A percentile compares a stretch with the other conserved stretches of the same genome.
Conservation (phyloP, 768 basidiomycete genomes). For the Cytidiella melzeri region DNA sequence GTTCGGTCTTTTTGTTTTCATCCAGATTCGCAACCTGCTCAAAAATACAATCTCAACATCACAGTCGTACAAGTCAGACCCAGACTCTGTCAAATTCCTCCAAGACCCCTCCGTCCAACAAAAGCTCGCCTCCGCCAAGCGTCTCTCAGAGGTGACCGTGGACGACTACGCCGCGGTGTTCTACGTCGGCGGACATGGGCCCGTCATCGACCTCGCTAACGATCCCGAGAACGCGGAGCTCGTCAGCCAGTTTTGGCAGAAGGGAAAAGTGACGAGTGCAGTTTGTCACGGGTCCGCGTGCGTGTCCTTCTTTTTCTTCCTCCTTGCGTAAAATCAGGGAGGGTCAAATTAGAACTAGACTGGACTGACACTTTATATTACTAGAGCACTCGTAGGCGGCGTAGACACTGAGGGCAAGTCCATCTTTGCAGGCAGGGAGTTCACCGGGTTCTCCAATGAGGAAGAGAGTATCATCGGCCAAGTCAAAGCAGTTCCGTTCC, state of each 20-base stretch:
- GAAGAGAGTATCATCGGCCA: conserved; percentile 51
- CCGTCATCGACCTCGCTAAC: conserved; percentile 61
- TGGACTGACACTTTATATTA: not conserved
- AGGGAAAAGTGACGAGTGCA: conserved; percentile 60
- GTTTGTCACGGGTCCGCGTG: conserved; percentile 81
- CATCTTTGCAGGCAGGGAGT: conserved; percentile 52
- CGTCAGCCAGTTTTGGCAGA: conserved; percentile 60
- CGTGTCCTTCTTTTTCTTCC: conserved; percentile 19
- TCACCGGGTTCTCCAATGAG: conserved; percentile 65
- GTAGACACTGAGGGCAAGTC: conserved; percentile 52
- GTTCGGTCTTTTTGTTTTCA: conserved; percentile 23
- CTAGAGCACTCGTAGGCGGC: conserved; percentile 53
- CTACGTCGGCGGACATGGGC: conserved; percentile 77
- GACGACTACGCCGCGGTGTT: conserved; percentile 69
- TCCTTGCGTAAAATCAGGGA: not conserved
- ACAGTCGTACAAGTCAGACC: conserved; percentile 46
- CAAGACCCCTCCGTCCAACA: conserved; percentile 43
- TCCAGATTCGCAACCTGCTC: not conserved
- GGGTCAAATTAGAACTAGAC: too few relatives aligned
- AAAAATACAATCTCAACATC: not conserved
- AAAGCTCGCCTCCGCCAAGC: conserved; percentile 52
- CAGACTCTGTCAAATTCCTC: conserved; percentile 51
- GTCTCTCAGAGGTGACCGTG: conserved; percentile 50
- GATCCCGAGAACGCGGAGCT: conserved; percentile 54
- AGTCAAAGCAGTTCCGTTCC: conserved; percentile 60